A percentile compares a stretch with the other conserved stretches of the same genome.
These are phyloP conservation scores for Pseudocercospora pini-densiflorae DNA, from an alignment of 2,329 filamentous ascomycete species.

Conservation along the genomic window DNA sequence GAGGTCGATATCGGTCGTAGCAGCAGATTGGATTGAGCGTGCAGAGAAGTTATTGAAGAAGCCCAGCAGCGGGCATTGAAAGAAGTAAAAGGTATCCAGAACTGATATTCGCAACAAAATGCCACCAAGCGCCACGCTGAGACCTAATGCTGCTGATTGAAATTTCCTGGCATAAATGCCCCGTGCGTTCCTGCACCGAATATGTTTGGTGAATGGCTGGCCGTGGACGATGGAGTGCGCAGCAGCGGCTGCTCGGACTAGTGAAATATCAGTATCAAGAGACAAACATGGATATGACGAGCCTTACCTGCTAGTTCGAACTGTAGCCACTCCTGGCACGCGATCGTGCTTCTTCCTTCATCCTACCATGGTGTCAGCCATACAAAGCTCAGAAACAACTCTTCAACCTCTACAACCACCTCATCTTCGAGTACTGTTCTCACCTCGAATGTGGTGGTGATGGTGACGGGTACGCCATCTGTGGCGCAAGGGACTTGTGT, in stretches of 20 bases:
- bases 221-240: background rate
- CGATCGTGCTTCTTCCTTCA: slow-evolving; percentile 23
- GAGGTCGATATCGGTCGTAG: slow-evolving; percentile 50
- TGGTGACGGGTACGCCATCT: slow-evolving; percentile 9
- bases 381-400: background rate
- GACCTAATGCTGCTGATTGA: background rate
- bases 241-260: background rate
- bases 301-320: slow-evolving; percentile 27
- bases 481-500: slow-evolving; percentile 9
- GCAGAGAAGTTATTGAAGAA: slow-evolving; percentile 54
- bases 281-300: background rate
- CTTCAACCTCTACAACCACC: slow-evolving; percentile 1
- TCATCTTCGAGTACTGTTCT: slow-evolving; percentile 24
- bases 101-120: background rate
- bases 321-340: slow-evolving; percentile 25
- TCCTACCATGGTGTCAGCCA: slow-evolving; percentile 19
- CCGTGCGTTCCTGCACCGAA: background rate
- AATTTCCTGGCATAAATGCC: background rate
- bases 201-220: background rate
- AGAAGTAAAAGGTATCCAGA: background rate
- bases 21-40: slow-evolving; percentile 57
- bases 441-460: slow-evolving; percentile 28
- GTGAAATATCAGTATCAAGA: background rate
- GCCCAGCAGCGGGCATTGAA: slow-evolving; percentile 50
- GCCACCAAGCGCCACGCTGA: background rate